A percentile compares a stretch with the other conserved stretches of the same genome.
Evolutionary conservation across 371 early-diverging fungal species (phyloP).

Genomic region (Mucor indicus): DNA sequence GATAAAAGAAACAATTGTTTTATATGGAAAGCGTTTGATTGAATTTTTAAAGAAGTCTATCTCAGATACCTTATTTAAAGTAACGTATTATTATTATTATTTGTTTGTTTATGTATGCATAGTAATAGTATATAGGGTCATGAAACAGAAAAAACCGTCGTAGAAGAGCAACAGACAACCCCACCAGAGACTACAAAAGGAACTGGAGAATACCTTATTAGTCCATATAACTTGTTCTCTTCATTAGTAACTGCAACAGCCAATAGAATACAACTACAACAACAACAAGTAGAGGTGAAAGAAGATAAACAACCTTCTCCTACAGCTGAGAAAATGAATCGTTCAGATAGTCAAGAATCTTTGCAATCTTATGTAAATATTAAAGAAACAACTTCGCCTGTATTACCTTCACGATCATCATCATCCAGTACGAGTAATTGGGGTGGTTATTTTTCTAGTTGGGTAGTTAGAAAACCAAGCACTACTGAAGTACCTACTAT

Average conservation of each 20-base stretch:
- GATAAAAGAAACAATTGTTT: constrained; percentile 14
- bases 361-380: constrained; percentile 22
- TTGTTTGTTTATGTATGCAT: too few relatives aligned
- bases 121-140: not conserved
- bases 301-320: constrained; percentile 1
- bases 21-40: constrained; percentile 21
- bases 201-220: constrained; percentile 9
- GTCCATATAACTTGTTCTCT: constrained; percentile 25
- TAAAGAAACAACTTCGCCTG: constrained; percentile 4
- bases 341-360: constrained; percentile 27
- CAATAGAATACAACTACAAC: constrained; percentile 4
- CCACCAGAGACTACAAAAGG: constrained; percentile 5
- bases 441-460: too few relatives aligned
- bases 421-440: too few relatives aligned
- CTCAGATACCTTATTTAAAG: constrained; percentile 18
- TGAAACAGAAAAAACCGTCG: not conserved
- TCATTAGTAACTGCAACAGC: constrained; percentile 15
- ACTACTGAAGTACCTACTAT: too few relatives aligned
- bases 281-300: not conserved
- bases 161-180: not conserved
- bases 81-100: too few relatives aligned
- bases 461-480: too few relatives aligned
- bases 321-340: not conserved
- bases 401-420: not conserved
- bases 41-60: constrained; percentile 10